A percentile compares a stretch with the other conserved stretches of the same genome.
These are phyloP conservation scores for Fusarium goolgardi DNA, from an alignment of 2,329 filamentous ascomycete species.

Conservation along the genomic window DNA sequence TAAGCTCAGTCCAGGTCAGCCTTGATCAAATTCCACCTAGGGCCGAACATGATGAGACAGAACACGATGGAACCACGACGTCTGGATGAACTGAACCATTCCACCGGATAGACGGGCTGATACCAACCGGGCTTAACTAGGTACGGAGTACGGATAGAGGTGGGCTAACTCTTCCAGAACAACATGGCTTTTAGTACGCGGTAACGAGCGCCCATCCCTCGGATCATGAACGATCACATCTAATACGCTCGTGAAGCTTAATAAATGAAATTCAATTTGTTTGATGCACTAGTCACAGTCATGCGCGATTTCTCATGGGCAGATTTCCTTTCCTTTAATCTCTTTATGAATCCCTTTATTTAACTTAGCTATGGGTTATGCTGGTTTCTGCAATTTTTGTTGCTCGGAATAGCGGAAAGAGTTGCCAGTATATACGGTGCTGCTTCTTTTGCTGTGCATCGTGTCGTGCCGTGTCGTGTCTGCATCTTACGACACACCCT, in stretches of 20 bases:
- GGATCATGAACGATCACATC: constrained; percentile 23
- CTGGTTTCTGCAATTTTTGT: constrained; percentile 1
- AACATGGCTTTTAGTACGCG: constrained; percentile 3
- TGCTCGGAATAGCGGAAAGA: constrained; percentile 11
- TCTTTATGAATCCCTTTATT: constrained; percentile 15
- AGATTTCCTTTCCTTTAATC: constrained; percentile 30
- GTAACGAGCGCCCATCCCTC: constrained; percentile 10
- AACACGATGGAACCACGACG: background rate
- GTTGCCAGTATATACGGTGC: background rate
- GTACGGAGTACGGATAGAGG: background rate
- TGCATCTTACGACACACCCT: constrained; percentile 27
- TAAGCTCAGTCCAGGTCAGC: constrained; percentile 2
- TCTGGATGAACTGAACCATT: constrained; percentile 4
- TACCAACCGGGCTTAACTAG: background rate
- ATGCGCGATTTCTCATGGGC: constrained; percentile 28
- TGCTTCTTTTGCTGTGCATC: background rate
- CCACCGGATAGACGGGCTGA: constrained; percentile 1
- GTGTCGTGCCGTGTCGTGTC: constrained; percentile 24
- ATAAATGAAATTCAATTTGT: constrained; percentile 35
- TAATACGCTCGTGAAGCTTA: constrained; percentile 19
- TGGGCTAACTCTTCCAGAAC: constrained; percentile 3
- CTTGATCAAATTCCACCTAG: constrained; percentile 1
- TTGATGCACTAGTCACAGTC: constrained; percentile 33
- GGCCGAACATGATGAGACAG: background rate
- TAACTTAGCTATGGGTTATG: background rate